Conservation (phyloP, 805 yeast genomes). For the Hanseniaspora valbyensis region DNA sequence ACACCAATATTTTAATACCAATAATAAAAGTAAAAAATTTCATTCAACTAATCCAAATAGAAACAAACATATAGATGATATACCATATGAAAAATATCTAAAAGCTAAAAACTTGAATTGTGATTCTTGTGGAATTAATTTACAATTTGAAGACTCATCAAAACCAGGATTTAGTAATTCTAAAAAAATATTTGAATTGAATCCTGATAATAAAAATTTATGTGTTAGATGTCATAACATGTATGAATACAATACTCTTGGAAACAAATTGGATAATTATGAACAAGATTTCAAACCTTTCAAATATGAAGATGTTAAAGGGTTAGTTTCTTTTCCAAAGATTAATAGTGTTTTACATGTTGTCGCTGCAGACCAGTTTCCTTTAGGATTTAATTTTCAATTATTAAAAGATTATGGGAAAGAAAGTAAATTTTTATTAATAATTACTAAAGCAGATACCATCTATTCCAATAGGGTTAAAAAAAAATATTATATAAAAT, state of each 20-base stretch:
- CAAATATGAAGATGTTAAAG: background rate
- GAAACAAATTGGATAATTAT: background rate
- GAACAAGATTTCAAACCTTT: background rate
- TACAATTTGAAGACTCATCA: constrained; percentile 1
- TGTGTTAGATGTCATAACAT: constrained; percentile 1
- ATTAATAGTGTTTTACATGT: background rate
- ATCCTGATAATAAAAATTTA: background rate
- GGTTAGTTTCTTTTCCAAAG: background rate
- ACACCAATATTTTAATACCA: background rate
- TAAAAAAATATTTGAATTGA: background rate
- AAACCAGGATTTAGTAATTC: background rate
- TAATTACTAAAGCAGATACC: background rate
- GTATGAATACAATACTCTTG: background rate
- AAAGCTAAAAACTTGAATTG: constrained; percentile 2
- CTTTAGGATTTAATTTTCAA: background rate
- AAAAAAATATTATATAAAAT: background rate
- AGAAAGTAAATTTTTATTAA: background rate
- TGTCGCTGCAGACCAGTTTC: constrained; percentile 1
- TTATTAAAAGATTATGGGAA: background rate
- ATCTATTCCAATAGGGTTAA: background rate
- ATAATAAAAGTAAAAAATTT: background rate
- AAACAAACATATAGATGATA: background rate
- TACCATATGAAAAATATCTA: background rate
- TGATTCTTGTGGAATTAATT: constrained; percentile 1
- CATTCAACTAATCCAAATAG: background rate